These are phyloP conservation scores for Lavandula angustifolia DNA, from an alignment of 257 asterid species.

Conservation along the genomic window DNA sequence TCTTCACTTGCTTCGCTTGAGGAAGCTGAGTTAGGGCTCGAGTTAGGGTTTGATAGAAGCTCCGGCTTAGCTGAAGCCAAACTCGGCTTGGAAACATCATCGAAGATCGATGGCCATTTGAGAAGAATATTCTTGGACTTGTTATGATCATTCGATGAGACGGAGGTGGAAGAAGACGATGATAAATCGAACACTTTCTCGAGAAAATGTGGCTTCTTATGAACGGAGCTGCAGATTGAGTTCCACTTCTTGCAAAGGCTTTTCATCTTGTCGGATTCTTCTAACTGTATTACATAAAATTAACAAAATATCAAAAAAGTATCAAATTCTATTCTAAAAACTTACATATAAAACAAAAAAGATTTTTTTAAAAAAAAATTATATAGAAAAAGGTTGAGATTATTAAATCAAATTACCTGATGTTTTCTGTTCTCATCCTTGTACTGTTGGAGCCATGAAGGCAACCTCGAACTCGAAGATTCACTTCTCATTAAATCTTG, in stretches of 20 bases:
- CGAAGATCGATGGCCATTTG: constrained; percentile 52
- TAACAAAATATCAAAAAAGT: constrained; percentile 7
- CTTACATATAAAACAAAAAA: too few relatives aligned
- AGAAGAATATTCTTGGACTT: constrained; percentile 46
- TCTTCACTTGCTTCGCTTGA: constrained; percentile 84
- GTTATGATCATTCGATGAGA: constrained; percentile 56
- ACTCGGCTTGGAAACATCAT: constrained; percentile 42
- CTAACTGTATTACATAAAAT: too few relatives aligned
- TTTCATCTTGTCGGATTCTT: constrained; percentile 61
- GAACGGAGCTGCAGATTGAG: constrained; percentile 77
- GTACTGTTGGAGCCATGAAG: constrained; percentile 83
- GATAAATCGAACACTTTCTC: constrained; percentile 49
- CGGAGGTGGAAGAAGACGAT: constrained; percentile 67
- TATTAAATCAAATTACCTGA: constrained; percentile 45
- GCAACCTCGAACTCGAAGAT: constrained; percentile 59
- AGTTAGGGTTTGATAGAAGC: constrained; percentile 81
- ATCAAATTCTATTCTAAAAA: constrained; percentile 13
- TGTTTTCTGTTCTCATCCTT: constrained; percentile 53
- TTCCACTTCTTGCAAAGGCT: constrained; percentile 89
- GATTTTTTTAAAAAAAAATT: too few relatives aligned
- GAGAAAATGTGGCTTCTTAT: constrained; percentile 62
- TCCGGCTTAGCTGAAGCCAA: constrained; percentile 48
- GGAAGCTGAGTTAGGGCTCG: constrained; percentile 96
- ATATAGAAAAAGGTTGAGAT: background rate
- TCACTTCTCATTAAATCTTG: constrained; percentile 33